Evolutionary conservation across 2,329 filamentous ascomycete genomes (phyloP), one percentile per base, ranked within the genome.

Genomic region (Botrytis elliptica): DNA sequence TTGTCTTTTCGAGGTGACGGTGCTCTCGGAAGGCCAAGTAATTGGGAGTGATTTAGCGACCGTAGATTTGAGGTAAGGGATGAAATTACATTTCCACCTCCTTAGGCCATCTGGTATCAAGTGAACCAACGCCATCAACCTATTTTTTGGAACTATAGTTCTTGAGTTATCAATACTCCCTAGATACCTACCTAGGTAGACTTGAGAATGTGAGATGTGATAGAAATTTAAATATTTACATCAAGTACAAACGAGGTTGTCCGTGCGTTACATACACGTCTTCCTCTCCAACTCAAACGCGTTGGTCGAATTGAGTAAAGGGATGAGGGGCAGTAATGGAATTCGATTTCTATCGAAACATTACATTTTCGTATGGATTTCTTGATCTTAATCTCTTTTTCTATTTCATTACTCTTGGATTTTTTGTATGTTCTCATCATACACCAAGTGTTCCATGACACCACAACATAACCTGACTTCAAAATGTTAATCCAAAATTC

Each of bases 231-330:
- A 40, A 55, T 9, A 68, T 68, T 29, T 20, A 68, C 25, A 55
- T 55, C 16, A 40, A 67, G 36, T 36, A 25, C 59, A 36, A 52
- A 52, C 38, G 4, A 20, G 22, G 18, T 67, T 22, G 46, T 40
- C 46, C 20, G 65, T 67, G 65, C 44, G 25, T 67, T 55, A 36
- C 65, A 25, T 55, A 36, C 65, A 25, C 25, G 65, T 67, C 65
- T 55, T 18, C 25, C 25, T 12, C 59, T 8, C 8, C 60, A 8
- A 40, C 36, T 67, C 36, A 20, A 22, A 52, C 46, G 65, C 65
- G 33, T 67, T 12, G 2, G 25, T 29, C 22, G 22, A 22, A 67
- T 38, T 52, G 1, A 67, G 44, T 40, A 12, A 67, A 67, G 64
- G 64, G 44, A 52, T 44, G 44, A 66, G 64, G 44, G 64, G 14